Percentiles rank a stretch among this genome's conserved stretches.
Evolutionary conservation across 179 eudicot genomes (phyloP).

Genomic region (Silene coronaria): DNA sequence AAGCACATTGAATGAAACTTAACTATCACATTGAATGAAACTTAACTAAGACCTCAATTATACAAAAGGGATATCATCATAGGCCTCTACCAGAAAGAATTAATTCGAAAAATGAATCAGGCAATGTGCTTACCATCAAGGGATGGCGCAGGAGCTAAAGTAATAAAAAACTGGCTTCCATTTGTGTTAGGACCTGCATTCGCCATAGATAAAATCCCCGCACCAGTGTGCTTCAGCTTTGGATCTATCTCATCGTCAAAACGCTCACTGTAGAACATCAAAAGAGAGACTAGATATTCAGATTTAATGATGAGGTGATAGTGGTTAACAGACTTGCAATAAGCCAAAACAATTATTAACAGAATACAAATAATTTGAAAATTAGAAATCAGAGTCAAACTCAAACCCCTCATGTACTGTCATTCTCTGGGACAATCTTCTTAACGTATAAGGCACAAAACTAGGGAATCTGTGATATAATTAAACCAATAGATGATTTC

Average conservation of each 20-base stretch:
- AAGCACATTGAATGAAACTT: not conserved
- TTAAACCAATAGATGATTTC: constrained; percentile 1
- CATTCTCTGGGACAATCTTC: not conserved
- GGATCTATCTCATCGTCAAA: constrained; percentile 76
- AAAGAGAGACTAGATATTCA: constrained; percentile 15
- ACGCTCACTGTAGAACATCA: constrained; percentile 42
- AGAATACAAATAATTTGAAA: not conserved
- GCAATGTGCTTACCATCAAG: constrained; percentile 60
- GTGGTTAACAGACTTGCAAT: not conserved
- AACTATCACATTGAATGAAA: not conserved
- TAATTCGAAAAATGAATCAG: not conserved
- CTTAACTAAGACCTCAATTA: not conserved
- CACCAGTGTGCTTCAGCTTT: constrained; percentile 86
- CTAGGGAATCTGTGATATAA: not conserved
- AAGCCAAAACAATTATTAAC: not conserved
- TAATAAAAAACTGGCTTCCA: constrained; percentile 89
- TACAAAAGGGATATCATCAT: not conserved
- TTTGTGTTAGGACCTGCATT: constrained; percentile 97
- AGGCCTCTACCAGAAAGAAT: not conserved
- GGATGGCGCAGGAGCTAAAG: constrained; percentile 73
- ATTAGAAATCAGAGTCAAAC: not conserved
- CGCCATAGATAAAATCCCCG: constrained; percentile 92
- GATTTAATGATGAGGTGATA: not conserved
- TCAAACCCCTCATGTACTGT: too few relatives aligned
- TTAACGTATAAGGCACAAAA: not conserved